Base-by-base conservation (phyloP, 257 asterid species). In the Solanum pennellii region DNA sequence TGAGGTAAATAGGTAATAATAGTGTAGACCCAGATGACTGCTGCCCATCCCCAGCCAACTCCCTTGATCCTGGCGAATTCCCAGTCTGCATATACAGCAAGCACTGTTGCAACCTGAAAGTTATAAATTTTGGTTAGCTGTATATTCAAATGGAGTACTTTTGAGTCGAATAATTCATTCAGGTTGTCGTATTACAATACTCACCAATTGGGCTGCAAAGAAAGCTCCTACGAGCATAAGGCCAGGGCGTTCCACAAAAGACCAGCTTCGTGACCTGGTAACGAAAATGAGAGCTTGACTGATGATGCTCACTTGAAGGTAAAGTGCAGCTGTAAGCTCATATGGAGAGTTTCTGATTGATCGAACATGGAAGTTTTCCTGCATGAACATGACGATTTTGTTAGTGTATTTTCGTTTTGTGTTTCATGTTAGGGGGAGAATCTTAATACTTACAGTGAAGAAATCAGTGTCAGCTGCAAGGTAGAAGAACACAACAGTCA, bases 281-380 rank as follows among this genome's bases (percentile, higher is more conserved):
- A 95, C 98, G 23, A 96, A 96, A 91, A 96, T 96, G 87, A 95
- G 94, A 33, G 98, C 98, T 86, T 95, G 98, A 85, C 98, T 95
- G 88, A 95, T 93, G 72, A 94, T 95, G 92, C 99, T 96, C 86
- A 96, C 99, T 96, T 96, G 99, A 85, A 96, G 99, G 91, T 96
- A 96, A 4, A 96, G 93, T 2, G 99, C 98, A 87, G 99, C 93
- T 7, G 91, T 95, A 29, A 95, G 95, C 92, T 94, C 96, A 21
- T 88, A 88, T 0, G 88, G 90, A 7, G 90, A 90, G 18, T 29
- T 80, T 85, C 95, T 91, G 85, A 96, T 87, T 44, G 98, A 92
- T 83, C 77, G 92, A 14, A 96, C 95, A 3, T 87, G 80, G 71
- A 96, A 96, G 1, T 29, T 49, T 7, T 88, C 87, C 98, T 96